Conservation (phyloP, 2,329 filamentous ascomycete species). For the Chaetoscypha palmicola region DNA sequence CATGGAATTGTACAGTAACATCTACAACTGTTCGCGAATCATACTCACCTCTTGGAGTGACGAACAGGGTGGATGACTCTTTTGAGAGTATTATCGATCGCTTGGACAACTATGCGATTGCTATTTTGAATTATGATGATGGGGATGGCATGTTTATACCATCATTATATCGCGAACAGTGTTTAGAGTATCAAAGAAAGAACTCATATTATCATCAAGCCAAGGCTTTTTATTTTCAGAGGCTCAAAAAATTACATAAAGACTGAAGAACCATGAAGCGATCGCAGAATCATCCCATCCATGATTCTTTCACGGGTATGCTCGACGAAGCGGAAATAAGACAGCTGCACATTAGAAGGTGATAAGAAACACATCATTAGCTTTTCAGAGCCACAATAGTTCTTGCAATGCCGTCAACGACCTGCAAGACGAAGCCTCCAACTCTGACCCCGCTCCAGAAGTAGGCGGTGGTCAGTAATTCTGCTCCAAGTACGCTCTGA, state of each 20-base stretch:
- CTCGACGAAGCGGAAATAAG: conserved; percentile 24
- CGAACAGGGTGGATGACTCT: too few relatives aligned
- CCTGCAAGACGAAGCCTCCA: conserved; percentile 28
- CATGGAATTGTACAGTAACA: too few relatives aligned
- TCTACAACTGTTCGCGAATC: too few relatives aligned
- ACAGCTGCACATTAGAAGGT: conserved; percentile 31
- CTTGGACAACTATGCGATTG: too few relatives aligned
- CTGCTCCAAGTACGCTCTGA: conserved; percentile 8
- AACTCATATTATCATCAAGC: neutral
- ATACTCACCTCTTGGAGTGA: too few relatives aligned
- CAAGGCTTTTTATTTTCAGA: conserved; percentile 9
- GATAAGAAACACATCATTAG: conserved; percentile 31
- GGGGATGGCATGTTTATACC: too few relatives aligned
- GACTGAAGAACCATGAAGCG: conserved; percentile 14
- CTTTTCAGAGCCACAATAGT: conserved; percentile 29
- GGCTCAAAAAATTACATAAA: conserved; percentile 17
- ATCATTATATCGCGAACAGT: too few relatives aligned
- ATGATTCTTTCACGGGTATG: conserved; percentile 18
- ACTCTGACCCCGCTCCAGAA: conserved; percentile 23
- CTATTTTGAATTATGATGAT: too few relatives aligned
- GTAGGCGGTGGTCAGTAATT: conserved; percentile 13
- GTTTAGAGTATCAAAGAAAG: too few relatives aligned
- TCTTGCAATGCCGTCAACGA: conserved; percentile 30
- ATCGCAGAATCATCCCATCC: conserved; percentile 15
- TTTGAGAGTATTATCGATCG: too few relatives aligned